These are phyloP conservation scores for Athelia psychrophila DNA, from an alignment of 1,284 basidiomycete species.

Conservation along the genomic window DNA sequence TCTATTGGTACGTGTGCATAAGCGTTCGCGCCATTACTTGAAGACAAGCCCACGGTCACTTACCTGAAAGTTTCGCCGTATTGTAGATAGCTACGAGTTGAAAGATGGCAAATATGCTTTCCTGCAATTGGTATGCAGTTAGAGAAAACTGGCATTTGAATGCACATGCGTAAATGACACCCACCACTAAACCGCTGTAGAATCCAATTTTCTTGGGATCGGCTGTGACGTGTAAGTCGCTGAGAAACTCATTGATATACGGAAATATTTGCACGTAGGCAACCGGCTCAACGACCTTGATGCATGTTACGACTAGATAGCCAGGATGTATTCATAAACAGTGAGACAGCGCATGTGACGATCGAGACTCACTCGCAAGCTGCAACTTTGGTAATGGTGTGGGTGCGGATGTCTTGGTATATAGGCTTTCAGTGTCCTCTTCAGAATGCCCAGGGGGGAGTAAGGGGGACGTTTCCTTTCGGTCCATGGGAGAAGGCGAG, in stretches of 20 bases:
- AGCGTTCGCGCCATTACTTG: not conserved
- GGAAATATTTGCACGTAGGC: slow-evolving; percentile 35
- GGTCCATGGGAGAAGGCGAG: too few relatives aligned
- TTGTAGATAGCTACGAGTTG: slow-evolving; percentile 63
- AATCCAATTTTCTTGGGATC: slow-evolving; percentile 36
- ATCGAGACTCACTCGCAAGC: too few relatives aligned
- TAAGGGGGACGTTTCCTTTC: too few relatives aligned
- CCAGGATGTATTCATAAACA: too few relatives aligned
- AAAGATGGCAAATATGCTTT: slow-evolving; percentile 59
- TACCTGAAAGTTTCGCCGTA: slow-evolving; percentile 61
- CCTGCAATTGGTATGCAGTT: slow-evolving; percentile 29
- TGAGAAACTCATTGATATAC: slow-evolving; percentile 39
- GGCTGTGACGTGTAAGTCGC: slow-evolving; percentile 28
- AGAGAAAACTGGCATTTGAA: too few relatives aligned
- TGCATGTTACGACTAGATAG: slow-evolving; percentile 7
- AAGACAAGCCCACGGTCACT: slow-evolving; percentile 11
- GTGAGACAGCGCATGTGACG: too few relatives aligned
- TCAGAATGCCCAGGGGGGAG: too few relatives aligned
- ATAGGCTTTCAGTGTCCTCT: too few relatives aligned
- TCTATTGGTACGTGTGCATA: slow-evolving; percentile 29
- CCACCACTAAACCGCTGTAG: slow-evolving; percentile 38
- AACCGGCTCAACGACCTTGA: slow-evolving; percentile 37
- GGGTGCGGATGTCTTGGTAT: too few relatives aligned
- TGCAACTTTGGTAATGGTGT: too few relatives aligned
- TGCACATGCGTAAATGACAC: slow-evolving; percentile 10